Evolutionary conservation across 78 protist genomes (phyloP).

Genomic region (Dictyostelium brefeldianum): DNA sequence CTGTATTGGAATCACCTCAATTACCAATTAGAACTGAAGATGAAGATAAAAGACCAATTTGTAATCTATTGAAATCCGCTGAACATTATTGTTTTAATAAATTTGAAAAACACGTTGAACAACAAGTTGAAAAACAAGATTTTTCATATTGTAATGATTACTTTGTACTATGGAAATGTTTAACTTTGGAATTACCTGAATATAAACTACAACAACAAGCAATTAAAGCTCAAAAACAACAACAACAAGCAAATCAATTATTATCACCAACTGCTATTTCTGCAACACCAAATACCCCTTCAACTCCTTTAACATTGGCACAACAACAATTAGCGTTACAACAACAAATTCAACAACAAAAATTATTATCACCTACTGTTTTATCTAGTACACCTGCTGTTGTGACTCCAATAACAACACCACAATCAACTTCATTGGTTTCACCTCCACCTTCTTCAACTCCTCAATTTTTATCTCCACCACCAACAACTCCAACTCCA

Average conservation of each 20-base stretch:
- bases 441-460: neutral
- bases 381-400: neutral
- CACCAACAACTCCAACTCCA: neutral
- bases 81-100: neutral
- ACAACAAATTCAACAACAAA: neutral
- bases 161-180: neutral
- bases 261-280: neutral
- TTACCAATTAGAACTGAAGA: neutral
- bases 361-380: neutral
- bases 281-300: no score
- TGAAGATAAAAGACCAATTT: neutral
- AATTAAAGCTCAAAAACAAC: neutral
- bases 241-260: neutral
- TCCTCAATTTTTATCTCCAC: neutral
- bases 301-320: no score
- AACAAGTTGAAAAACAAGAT: neutral
- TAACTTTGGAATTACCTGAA: neutral
- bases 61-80: neutral
- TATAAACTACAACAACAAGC: neutral
- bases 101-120: neutral
- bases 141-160: neutral
- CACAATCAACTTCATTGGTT: neutral
- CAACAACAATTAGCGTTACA: neutral
- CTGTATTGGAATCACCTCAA: constrained; percentile 12
- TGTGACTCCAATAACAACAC: neutral